Base-by-base conservation (phyloP, 179 eudicot genomes). In the Carnegiea gigantea region DNA sequence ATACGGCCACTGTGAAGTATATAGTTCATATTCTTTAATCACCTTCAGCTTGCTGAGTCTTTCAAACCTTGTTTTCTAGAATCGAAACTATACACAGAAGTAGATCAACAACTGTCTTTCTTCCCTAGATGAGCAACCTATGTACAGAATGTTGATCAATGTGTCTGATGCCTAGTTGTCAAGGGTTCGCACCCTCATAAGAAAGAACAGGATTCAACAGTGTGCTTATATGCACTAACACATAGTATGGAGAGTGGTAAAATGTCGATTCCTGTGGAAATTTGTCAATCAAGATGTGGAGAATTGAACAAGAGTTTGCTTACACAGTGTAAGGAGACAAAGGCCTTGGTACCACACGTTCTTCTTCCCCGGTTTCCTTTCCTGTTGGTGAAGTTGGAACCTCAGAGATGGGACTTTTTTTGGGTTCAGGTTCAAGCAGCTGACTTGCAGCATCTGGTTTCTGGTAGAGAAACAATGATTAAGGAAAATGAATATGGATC, bases 191-290 rank as follows among this genome's bases (percentile, higher is more conserved):
- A 76, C 59, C 48, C 64, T 23, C 65, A 70, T 12, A 72, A 40
- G 59, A n/a, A 62, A 28, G n/a, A 67, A 33, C 28, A 65, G 15
- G 60, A 17, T 17, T 17, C 44, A 65, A 60, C 38, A 53, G 64
- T 6, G 51, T 57, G 43, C 20, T 54, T 68, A n/a, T 30, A 33
- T 1, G 49, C 54, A 78, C 93, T 87, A 87, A 92, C 91, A 43
- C 91, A 73, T 84, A 82, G 85, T 78, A 90, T 78, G 95, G 95
- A 48, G 95, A 92, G 78, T 80, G 86, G 79, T 68, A 43, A 79
- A 78, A 88, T 76, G 80, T 85, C 68, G 36, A 73, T 57, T 71
- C 78, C 80, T 84, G 81, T 38, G 84, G 82, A 85, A 85, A 78
- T 33, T 73, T 78, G 71, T 33, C 85, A 21, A 60, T 62, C 67